phyloP scores from a whole-genome alignment of 2,329 filamentous ascomycete genomes.

The Fusarium austroafricanum region DNA sequence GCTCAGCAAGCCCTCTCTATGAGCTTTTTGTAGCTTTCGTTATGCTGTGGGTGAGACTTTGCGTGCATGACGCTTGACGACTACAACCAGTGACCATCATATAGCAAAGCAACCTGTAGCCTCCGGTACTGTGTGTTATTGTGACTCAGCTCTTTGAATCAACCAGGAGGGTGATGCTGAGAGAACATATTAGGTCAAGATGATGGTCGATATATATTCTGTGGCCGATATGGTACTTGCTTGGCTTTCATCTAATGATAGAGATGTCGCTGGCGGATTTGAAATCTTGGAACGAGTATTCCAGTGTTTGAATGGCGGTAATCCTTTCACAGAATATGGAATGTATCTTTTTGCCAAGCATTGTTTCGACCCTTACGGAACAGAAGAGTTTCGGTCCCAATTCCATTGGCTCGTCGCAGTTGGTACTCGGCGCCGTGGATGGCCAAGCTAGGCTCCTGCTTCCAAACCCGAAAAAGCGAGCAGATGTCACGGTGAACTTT shows the following conservation, averaged over 20 bases:
- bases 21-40: background rate
- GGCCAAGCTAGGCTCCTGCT: no score
- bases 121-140: background rate
- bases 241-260: background rate
- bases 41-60: background rate
- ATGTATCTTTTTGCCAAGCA: no score
- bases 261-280: no score
- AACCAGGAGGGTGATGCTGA: background rate
- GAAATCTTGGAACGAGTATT: no score
- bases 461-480: no score
- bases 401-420: no score
- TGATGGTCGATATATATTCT: slow-evolving; percentile 3
- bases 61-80: background rate
- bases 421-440: no score
- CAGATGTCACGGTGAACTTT: no score
- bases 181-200: background rate
- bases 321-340: no score
- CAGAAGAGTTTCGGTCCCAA: no score
- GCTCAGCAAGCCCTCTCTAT: accelerated
- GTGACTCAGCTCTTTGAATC: background rate
- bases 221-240: background rate
- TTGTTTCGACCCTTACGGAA: no score
- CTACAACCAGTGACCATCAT: background rate
- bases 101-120: background rate
- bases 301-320: no score